Evolutionary conservation across 495 filamentous ascomycete species (phyloP), one percentile per base, ranked within the genome.

Genomic region (Neurospora intermedia): DNA sequence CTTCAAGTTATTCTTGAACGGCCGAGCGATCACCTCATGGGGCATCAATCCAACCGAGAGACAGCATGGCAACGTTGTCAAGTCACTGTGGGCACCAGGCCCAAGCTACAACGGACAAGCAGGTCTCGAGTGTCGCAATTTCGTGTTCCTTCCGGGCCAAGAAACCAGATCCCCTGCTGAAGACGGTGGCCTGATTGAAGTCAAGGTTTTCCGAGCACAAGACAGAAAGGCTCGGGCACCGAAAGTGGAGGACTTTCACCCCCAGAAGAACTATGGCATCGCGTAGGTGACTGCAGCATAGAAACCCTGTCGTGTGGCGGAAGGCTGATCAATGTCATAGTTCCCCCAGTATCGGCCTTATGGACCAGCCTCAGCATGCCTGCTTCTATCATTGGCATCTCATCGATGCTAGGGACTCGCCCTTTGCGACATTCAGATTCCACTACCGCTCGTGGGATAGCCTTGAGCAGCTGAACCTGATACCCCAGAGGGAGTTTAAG

Each of bases 1-100:
- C 80, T 87, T 87, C 77, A 86, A 84, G 73, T 78, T 88, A 70
- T 83, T 79, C 75, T 83, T 88, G 70, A 87, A 88, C 74, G 83
- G 81, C 20, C 79, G 82, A 11, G 78, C 82, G 45, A 80, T 84
- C 35, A 76, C 83, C 2, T 80, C 81, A 3, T 88, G 85, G 84
- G 86, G 87, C 2, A 81, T 84, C 20, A 81, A 86, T 72, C 71
- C 80, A 6, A 69, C 46, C 13, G 72, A 46, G 4, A 74, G 59
- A 62, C 74, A 75, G 0, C 62, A 71, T 2, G 85, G 86, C 20
- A 81, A 78, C 16, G 78, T 86, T 42, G 78, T 79, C 70, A 79
- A 80, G 71, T 83, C 82, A 8, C 79, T 87, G 8, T 87, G 83
- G 75, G 79, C 83, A 35, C 85, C 87, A 31, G 59, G 73, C 11